phyloP scores from a whole-genome alignment of 2,329 filamentous ascomycete genomes.

The Fusarium pininemorale region DNA sequence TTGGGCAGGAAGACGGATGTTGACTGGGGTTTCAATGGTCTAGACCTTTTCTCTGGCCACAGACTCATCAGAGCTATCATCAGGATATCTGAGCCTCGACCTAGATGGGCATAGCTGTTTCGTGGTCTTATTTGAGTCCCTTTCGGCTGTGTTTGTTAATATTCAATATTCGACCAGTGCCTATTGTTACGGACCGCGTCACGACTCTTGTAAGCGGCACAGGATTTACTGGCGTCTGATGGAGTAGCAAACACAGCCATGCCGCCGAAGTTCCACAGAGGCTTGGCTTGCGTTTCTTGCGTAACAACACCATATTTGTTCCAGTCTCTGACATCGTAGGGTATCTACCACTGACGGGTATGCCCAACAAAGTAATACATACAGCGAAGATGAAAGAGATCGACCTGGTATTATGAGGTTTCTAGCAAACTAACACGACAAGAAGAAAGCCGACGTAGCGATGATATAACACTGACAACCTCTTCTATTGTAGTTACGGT shows the following conservation, averaged over 20 bases:
- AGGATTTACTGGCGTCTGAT: conserved; percentile 20
- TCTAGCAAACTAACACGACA: conserved; percentile 15
- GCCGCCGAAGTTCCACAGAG: conserved; percentile 25
- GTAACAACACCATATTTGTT: conserved; percentile 34
- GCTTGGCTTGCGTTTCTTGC: conserved; percentile 26
- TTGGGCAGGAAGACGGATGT: conserved; percentile 34
- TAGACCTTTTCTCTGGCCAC: conserved; percentile 22
- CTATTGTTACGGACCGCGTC: not conserved
- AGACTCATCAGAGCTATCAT: not conserved
- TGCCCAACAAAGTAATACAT: not conserved
- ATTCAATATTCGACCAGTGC: not conserved
- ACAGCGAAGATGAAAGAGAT: not conserved
- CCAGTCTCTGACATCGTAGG: conserved; percentile 25
- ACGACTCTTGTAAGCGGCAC: conserved; percentile 10
- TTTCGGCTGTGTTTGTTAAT: not conserved
- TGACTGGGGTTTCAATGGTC: conserved; percentile 31
- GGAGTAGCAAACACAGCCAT: conserved; percentile 22
- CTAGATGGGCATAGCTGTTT: not conserved
- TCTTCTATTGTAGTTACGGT: conserved; percentile 17
- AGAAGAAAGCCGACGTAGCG: conserved; percentile 1
- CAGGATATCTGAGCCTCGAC: conserved; percentile 1
- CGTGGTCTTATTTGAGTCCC: not conserved
- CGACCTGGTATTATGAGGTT: not conserved
- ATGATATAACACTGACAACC: not conserved
- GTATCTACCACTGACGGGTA: not conserved